phyloP scores from a whole-genome alignment of 2,329 filamentous ascomycete species.

The Coniochaeta sp. region DNA sequence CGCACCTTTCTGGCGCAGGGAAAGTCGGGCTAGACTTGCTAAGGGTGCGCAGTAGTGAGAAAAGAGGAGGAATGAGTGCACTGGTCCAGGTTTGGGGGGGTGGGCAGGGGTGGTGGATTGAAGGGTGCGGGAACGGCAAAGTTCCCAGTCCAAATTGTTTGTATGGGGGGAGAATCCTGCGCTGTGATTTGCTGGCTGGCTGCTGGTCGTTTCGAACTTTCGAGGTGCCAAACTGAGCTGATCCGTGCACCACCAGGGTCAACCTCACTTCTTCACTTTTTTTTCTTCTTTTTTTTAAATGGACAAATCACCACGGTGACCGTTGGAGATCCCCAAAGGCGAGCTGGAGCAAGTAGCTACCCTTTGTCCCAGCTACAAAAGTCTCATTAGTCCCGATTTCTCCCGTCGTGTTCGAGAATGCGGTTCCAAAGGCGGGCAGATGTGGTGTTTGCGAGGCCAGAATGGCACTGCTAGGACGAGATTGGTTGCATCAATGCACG shows the following conservation, averaged over 20 bases:
- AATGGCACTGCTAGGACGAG: not conserved
- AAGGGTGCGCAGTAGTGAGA: too few species aligned
- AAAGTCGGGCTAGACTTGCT: not conserved
- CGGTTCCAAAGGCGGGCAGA: not conserved
- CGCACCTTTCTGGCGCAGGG: slow-evolving; percentile 1
- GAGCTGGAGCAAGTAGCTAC: not conserved
- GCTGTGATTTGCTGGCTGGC: not conserved
- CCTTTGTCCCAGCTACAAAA: not conserved
- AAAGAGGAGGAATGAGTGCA: not conserved
- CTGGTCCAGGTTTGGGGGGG: not conserved
- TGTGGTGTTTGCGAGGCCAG: not conserved
- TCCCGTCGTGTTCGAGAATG: not conserved
- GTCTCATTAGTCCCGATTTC: not conserved
- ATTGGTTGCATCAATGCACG: too few species aligned
- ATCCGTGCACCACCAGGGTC: not conserved
- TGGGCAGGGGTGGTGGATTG: not conserved
- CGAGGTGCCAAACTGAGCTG: not conserved
- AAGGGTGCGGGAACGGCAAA: not conserved
- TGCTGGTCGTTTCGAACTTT: not conserved
- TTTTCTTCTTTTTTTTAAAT: not conserved
- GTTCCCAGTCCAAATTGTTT: not conserved
- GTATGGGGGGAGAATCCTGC: not conserved
- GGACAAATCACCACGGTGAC: not conserved
- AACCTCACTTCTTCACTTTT: not conserved
- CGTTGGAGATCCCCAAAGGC: not conserved